Percentiles rank a stretch among this genome's conserved stretches.
These are phyloP conservation scores for Lichina pygmaea DNA, from an alignment of 495 filamentous ascomycete species.

Conservation along the genomic window DNA sequence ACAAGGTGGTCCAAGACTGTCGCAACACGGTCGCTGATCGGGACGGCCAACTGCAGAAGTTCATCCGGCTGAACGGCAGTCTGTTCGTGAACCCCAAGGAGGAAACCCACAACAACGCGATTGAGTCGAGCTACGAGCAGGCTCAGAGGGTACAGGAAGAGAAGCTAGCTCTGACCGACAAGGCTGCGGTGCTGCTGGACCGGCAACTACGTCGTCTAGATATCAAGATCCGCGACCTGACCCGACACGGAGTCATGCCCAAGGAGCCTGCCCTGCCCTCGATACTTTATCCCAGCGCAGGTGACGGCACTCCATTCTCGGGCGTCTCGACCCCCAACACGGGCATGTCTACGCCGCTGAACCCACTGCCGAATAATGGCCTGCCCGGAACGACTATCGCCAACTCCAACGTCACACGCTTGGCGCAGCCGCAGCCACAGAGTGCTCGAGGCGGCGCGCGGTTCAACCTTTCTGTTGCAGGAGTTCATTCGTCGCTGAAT, in stretches of 20 bases:
- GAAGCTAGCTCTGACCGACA: slow-evolving; percentile 57
- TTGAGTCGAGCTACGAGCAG: slow-evolving; percentile 41
- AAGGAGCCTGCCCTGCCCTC: slow-evolving; percentile 58
- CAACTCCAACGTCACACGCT: slow-evolving; percentile 4
- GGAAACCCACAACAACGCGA: slow-evolving; percentile 38
- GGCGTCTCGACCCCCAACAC: slow-evolving; percentile 18
- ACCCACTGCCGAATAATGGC: slow-evolving; percentile 14
- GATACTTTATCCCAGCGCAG: slow-evolving; percentile 27
- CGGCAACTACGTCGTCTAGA: slow-evolving; percentile 76
- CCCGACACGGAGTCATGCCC: slow-evolving; percentile 52
- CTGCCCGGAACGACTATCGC: slow-evolving; percentile 16
- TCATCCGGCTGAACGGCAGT: slow-evolving; percentile 63
- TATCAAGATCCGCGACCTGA: slow-evolving; percentile 56
- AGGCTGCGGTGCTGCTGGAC: slow-evolving; percentile 52
- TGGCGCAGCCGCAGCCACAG: slow-evolving; percentile 14
- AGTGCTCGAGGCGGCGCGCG: not conserved
- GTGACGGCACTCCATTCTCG: slow-evolving; percentile 26
- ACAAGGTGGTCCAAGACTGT: slow-evolving; percentile 49
- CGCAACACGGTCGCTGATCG: slow-evolving; percentile 43
- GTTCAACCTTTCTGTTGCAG: not conserved
- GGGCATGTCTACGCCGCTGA: slow-evolving; percentile 18
- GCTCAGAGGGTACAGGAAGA: slow-evolving; percentile 59
- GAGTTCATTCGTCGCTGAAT: not conserved
- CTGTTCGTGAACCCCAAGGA: slow-evolving; percentile 68
- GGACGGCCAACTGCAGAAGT: slow-evolving; percentile 69